Evolutionary conservation across 768 basidiomycete species (phyloP).

Genomic region (Boletales sp.): DNA sequence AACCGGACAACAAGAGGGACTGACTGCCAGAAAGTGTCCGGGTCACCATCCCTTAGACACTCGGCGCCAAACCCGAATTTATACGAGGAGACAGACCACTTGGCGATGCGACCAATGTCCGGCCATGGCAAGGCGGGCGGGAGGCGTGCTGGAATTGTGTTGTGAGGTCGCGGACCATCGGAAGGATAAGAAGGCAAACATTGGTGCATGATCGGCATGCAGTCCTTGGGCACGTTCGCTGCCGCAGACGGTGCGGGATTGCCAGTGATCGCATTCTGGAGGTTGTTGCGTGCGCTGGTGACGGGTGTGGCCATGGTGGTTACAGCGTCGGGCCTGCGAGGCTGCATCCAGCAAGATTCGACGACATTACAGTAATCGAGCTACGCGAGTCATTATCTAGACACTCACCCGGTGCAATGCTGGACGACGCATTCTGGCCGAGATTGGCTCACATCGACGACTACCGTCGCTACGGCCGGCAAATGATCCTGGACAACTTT

Average conservation of each 20-base stretch:
- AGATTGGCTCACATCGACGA: constrained; percentile 52
- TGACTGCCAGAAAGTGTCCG: constrained; percentile 98
- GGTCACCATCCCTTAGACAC: constrained; percentile 82
- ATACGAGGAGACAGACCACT: constrained; percentile 94
- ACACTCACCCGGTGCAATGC: not conserved
- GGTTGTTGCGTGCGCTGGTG: constrained; percentile 9
- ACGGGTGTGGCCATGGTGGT: constrained; percentile 15
- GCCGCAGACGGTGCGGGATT: constrained; percentile 14
- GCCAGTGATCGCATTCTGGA: constrained; percentile 1
- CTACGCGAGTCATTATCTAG: not conserved
- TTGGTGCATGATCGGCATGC: constrained; percentile 37
- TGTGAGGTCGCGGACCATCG: too few species aligned
- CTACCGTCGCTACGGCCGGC: constrained; percentile 89
- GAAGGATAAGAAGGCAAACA: constrained; percentile 20
- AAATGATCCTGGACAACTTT: constrained; percentile 91
- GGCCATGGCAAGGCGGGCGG: constrained; percentile 65
- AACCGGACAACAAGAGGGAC: constrained; percentile 28
- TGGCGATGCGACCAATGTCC: constrained; percentile 83
- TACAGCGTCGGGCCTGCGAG: too few species aligned
- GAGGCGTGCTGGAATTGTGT: constrained; percentile 27
- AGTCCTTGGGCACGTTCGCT: constrained; percentile 28
- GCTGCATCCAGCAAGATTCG: too few species aligned
- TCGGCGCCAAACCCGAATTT: constrained; percentile 97
- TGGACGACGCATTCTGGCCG: constrained; percentile 13
- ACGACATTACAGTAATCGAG: too few species aligned